Evolutionary conservation across 345 rosid genomes (phyloP).

Genomic region (Eucalyptus pauciflora): DNA sequence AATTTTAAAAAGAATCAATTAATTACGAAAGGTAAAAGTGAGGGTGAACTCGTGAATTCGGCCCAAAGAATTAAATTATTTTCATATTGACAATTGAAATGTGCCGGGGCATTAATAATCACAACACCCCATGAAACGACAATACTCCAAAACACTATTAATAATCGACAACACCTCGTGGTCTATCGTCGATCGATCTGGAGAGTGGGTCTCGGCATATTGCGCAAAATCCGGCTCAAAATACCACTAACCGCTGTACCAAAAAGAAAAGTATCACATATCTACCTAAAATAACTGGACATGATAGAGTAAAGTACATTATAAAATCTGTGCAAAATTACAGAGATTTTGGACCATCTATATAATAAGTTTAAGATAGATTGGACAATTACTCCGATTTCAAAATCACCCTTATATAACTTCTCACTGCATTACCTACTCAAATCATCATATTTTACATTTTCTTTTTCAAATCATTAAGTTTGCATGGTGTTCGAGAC

Average conservation of each 20-base stretch:
- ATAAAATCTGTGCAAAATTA: not conserved
- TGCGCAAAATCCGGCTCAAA: not conserved
- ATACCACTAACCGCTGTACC: not conserved
- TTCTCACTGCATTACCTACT: not conserved
- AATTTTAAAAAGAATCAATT: too few species aligned
- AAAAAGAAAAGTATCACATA: not conserved
- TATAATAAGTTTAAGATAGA: not conserved
- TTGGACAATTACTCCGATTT: too few species aligned
- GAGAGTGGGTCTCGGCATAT: not conserved
- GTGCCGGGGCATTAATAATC: too few species aligned
- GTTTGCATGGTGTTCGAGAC: not conserved
- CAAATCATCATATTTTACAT: not conserved
- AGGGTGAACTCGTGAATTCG: too few species aligned
- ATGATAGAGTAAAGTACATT: not conserved
- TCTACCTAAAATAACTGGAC: not conserved
- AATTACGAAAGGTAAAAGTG: too few species aligned
- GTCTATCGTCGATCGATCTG: not conserved
- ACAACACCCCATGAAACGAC: too few species aligned
- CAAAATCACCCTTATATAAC: not conserved
- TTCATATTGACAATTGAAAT: too few species aligned
- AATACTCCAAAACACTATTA: too few species aligned
- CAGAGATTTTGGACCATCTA: not conserved
- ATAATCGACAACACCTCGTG: too few species aligned
- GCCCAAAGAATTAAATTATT: too few species aligned
- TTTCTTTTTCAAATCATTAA: not conserved